Evolutionary conservation across 768 basidiomycete genomes (phyloP), one percentile per base, ranked within the genome.

Genomic region (Lactarius indigo): DNA sequence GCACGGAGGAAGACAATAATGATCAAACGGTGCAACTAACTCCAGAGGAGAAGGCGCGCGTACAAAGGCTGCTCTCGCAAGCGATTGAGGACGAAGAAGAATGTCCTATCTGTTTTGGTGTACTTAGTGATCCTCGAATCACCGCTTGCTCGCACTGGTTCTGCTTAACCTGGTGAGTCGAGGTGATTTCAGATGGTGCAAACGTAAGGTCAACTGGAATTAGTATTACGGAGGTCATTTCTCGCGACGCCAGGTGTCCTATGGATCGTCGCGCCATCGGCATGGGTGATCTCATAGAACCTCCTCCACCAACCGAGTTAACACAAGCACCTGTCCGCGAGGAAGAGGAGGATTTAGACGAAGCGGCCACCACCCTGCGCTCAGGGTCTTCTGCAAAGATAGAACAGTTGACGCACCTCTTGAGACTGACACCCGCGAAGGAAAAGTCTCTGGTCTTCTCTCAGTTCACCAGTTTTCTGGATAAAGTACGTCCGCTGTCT

Each of bases 361-460:
- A 78, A 12, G 75, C 55, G 12, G 61, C 55, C 44, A 60, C 54
- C 50, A 82, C 78, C 9, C 74, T 83, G 8, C 80, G 81, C 23
- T 71, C 75, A 3, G 85, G 85, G 3, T 85, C 91, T 7, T 94
- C 94, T 26, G 91, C 91, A 13, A 96, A 96, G 77, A 90, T 94
- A 60, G 89, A 91, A 60, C 92, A 94, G 71, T 79, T 96, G 18
- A 74, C 93, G 26, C 84, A 90, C 61, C 82, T 94, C 52, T 80
- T 96, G 52, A 79, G 83, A 67, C 75, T 94, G 15, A 90, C 86
- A 6, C 90, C 90, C 0, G 66, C 71, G 4, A 83, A 80, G 1
- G 90, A 93, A 68, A 96, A 96, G 75, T 89, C 89, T 2, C 78
- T 96, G 3, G 92, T 96, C 1, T 96, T 96, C 73, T 93, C 91